Percentiles rank a stretch among this genome's conserved stretches.
Conservation (phyloP, 2,329 filamentous ascomycete genomes). For the Stachybotrys chlorohalonatus region DNA sequence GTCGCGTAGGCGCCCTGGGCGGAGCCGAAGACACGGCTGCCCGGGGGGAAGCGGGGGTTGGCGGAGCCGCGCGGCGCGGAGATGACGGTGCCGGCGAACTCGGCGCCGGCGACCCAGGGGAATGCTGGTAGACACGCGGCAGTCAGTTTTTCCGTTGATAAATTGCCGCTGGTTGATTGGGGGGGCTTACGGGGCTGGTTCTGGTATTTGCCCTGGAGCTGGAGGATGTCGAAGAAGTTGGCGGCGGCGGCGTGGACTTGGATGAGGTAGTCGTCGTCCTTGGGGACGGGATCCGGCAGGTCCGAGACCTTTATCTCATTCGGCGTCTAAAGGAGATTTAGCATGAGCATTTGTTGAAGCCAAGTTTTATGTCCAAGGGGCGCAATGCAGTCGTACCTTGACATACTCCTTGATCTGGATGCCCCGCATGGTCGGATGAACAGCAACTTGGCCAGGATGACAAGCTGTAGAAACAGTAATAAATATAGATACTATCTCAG, state of each 20-base stretch:
- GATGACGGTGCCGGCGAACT: conserved; percentile 75
- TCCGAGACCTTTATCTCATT: conserved; percentile 67
- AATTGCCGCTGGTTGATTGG: background rate
- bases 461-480: background rate
- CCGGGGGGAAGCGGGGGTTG: conserved; percentile 59
- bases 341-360: background rate
- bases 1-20: conserved; percentile 81
- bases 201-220: conserved; percentile 94
- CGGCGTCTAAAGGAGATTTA: conserved; percentile 49
- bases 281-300: conserved; percentile 66
- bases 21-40: conserved; percentile 80
- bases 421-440: conserved; percentile 54
- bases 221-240: conserved; percentile 96
- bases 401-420: conserved; percentile 69
- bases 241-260: conserved; percentile 78
- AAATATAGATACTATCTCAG: background rate
- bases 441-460: background rate
- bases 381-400: conserved; percentile 42
- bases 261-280: conserved; percentile 72
- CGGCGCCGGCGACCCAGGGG: conserved; percentile 78
- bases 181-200: conserved; percentile 58
- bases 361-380: too few relatives aligned
- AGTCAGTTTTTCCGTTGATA: background rate
- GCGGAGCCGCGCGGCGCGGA: conserved; percentile 46
- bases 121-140: conserved; percentile 40